These are phyloP conservation scores for Nakazawaea pomicola DNA, from an alignment of 805 yeast species.

Conservation along the genomic window DNA sequence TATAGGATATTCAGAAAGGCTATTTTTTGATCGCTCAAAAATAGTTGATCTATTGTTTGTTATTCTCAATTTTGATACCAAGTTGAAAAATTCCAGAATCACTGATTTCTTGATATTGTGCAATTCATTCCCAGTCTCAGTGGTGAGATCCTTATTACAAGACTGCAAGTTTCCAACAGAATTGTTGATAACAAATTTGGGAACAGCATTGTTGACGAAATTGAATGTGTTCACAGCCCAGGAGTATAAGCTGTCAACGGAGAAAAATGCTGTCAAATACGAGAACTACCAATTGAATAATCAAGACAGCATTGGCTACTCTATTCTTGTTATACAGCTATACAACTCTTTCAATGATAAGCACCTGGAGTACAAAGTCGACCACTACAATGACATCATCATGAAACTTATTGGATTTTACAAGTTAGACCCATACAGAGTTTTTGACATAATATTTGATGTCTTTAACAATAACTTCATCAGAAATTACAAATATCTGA, in stretches of 20 bases:
- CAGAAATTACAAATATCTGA: conserved; percentile 38
- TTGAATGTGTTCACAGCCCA: conserved; percentile 22
- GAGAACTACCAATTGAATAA: conserved; percentile 61
- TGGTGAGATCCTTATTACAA: conserved; percentile 2
- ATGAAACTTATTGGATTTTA: conserved; percentile 68
- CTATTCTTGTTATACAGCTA: conserved; percentile 54
- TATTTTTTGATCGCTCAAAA: neutral
- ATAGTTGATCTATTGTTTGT: neutral
- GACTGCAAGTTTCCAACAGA: neutral
- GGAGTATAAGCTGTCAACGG: conserved; percentile 18
- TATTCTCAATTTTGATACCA: neutral
- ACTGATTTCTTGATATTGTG: conserved; percentile 8
- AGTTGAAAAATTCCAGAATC: conserved; percentile 2
- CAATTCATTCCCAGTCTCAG: conserved; percentile 14
- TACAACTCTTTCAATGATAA: conserved; percentile 34
- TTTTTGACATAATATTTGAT: conserved; percentile 58
- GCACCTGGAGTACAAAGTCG: conserved; percentile 36
- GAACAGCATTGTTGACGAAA: conserved; percentile 19
- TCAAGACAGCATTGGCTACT: conserved; percentile 76
- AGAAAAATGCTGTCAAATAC: conserved; percentile 21
- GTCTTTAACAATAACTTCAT: conserved; percentile 42
- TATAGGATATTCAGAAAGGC: neutral
- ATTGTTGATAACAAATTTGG: conserved; percentile 18
- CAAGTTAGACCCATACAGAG: conserved; percentile 66
- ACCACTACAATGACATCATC: conserved; percentile 41